Conservation (phyloP, 768 basidiomycete genomes). For the Lactarius indigo region DNA sequence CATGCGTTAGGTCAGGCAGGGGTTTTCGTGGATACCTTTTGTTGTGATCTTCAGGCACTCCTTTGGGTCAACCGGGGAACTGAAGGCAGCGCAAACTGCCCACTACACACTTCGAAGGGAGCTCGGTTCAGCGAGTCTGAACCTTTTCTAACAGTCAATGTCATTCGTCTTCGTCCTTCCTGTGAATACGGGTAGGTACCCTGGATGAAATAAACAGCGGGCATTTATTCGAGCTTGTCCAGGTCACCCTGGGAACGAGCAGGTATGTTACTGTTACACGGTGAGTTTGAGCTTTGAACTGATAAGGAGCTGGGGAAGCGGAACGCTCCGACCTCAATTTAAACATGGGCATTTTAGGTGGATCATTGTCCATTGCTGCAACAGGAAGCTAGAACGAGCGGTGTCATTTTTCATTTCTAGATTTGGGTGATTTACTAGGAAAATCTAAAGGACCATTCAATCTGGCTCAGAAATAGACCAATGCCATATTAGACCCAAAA, state of each 20-base stretch:
- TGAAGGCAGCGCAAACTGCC: not conserved
- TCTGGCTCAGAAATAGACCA: not conserved
- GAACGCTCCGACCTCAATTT: too few species aligned
- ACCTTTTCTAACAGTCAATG: too few species aligned
- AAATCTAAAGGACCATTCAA: not conserved
- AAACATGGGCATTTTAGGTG: not conserved
- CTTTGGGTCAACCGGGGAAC: not conserved
- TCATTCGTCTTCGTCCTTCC: too few species aligned
- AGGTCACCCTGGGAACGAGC: not conserved
- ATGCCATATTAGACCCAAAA: too few species aligned
- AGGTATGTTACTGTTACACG: not conserved
- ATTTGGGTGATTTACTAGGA: not conserved
- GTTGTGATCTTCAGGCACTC: not conserved
- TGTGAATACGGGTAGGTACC: too few species aligned
- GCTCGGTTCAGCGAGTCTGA: too few species aligned
- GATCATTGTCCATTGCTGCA: not conserved
- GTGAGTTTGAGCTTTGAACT: not conserved
- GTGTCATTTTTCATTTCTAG: not conserved
- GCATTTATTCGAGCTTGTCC: not conserved
- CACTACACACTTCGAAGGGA: not conserved
- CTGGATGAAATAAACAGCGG: not conserved
- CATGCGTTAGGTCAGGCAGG: not conserved
- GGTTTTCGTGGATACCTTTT: slow-evolving; percentile 1
- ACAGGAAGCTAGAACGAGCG: not conserved
- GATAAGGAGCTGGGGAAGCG: not conserved